Base-by-base conservation (phyloP, 169 alveolate species). In the Theileria annulata region DNA sequence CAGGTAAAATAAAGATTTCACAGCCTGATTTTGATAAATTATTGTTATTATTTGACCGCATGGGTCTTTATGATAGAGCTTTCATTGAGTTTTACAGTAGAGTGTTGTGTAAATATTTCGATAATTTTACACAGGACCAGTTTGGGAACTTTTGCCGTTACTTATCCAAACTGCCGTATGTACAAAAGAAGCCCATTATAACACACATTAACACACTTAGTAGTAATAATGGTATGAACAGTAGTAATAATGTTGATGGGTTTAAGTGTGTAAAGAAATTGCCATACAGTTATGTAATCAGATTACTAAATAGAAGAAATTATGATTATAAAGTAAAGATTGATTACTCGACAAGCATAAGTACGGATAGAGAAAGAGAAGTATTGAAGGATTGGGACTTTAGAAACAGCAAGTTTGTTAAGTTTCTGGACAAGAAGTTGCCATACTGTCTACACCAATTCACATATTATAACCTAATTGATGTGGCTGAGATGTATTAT, bases 81-180 rank as follows among this genome's bases (percentile, higher is more conserved):
- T 27, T 84, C 9, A n/a, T 63, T 12, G 59, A 33, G n/a, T 77
- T 77, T 72, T 70, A 54, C 28, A 66, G 81, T 21, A 56, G 62
- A 4, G 77, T 80, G 17, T 58, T 84, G 27, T 13, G 75, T 15
- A 31, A 30, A 15, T 51, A 70, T 12, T 84, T 84, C 51, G 71
- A 67, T n/a, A 30, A 48, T 47, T 77, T 48, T 63, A 58, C 64
- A n/a, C 84, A 84, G n/a, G 56, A 77, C 47, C 85, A 84, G 56
- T 28, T 84, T 1, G 78, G 87, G 51, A 84, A 84, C 48, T 77
- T 84, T 21, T 80, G 86, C 23, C 31, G 90, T 21, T 84, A 73
- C 71, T 67, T 84, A 51, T 73, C 72, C 12, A 77, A 62, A 35
- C 27, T 31, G 58, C 72, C 75, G 10, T 33, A 64, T 25, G 82